These are phyloP conservation scores for Mycogone perniciosa DNA, from an alignment of 2,329 filamentous ascomycete genomes.

Conservation along the genomic window DNA sequence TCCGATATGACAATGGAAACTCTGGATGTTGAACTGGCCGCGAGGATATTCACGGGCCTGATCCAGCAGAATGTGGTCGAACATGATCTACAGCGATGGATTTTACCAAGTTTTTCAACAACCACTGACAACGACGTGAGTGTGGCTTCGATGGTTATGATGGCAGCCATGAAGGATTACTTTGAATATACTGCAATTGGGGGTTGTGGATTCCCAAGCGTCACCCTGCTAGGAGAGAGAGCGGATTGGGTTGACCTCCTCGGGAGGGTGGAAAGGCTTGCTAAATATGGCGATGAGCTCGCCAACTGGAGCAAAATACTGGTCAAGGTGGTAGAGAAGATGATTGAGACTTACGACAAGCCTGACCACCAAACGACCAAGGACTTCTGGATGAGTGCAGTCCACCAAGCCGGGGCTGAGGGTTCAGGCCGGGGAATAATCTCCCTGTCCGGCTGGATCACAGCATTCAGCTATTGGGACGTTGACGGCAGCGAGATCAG, in stretches of 20 bases:
- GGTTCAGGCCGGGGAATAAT: constrained; percentile 5
- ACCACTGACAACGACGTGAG: constrained; percentile 6
- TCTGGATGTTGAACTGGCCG: not conserved
- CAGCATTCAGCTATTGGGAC: constrained; percentile 15
- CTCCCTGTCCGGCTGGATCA: constrained; percentile 14
- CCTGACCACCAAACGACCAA: constrained; percentile 11
- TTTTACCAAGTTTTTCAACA: constrained; percentile 11
- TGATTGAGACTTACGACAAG: constrained; percentile 13
- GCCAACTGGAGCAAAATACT: constrained; percentile 1
- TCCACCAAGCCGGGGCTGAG: constrained; percentile 8
- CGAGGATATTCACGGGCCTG: not conserved
- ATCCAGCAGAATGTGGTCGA: not conserved
- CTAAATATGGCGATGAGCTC: constrained; percentile 1
- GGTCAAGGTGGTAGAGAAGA: constrained; percentile 9
- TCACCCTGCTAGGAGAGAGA: constrained; percentile 6
- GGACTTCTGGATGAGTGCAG: constrained; percentile 17
- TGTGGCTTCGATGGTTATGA: constrained; percentile 12
- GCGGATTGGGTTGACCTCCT: constrained; percentile 12
- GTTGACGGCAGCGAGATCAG: not conserved
- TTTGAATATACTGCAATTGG: constrained; percentile 8
- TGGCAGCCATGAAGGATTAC: constrained; percentile 14
- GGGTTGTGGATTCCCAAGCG: constrained; percentile 12
- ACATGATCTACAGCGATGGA: not conserved
- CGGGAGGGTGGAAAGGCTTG: not conserved
- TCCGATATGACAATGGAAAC: not conserved